Conservation (phyloP, 805 yeast genomes). For the Nakazawaea sp. region DNA sequence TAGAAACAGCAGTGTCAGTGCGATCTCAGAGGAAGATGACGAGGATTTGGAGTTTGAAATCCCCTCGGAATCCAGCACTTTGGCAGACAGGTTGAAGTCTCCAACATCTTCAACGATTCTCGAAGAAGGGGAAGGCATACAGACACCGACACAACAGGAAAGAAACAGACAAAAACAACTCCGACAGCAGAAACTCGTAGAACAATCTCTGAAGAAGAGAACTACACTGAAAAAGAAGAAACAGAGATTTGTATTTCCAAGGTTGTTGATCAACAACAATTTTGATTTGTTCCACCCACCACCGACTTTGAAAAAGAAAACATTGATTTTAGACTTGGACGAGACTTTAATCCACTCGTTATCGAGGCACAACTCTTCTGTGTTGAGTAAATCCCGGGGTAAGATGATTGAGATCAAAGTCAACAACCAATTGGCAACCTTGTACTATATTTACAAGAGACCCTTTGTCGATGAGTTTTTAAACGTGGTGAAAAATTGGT, state of each 20-base stretch:
- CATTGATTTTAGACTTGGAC: conserved; percentile 82
- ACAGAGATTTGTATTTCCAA: conserved; percentile 25
- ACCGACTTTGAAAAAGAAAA: conserved; percentile 33
- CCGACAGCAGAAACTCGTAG: conserved; percentile 2
- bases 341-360: conserved; percentile 93
- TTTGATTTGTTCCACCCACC: conserved; percentile 26
- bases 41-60: conserved; percentile 27
- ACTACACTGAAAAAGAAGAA: conserved; percentile 9
- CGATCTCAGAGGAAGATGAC: conserved; percentile 20
- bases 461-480: conserved; percentile 88
- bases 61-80: conserved; percentile 8
- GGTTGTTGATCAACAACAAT: conserved; percentile 21
- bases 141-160: neutral
- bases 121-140: conserved; percentile 5
- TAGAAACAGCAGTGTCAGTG: no score
- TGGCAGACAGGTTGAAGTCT: conserved; percentile 26
- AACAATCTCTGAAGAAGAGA: conserved; percentile 1
- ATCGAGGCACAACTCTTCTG: conserved; percentile 48
- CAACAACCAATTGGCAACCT: conserved; percentile 60
- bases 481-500: conserved; percentile 77
- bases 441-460: conserved; percentile 86
- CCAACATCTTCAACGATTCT: conserved; percentile 17
- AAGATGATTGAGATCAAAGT: conserved; percentile 78
- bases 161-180: neutral
- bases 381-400: conserved; percentile 37